phyloP scores from a whole-genome alignment of 78 protist species.

The Dictyostelium brefeldianum region DNA sequence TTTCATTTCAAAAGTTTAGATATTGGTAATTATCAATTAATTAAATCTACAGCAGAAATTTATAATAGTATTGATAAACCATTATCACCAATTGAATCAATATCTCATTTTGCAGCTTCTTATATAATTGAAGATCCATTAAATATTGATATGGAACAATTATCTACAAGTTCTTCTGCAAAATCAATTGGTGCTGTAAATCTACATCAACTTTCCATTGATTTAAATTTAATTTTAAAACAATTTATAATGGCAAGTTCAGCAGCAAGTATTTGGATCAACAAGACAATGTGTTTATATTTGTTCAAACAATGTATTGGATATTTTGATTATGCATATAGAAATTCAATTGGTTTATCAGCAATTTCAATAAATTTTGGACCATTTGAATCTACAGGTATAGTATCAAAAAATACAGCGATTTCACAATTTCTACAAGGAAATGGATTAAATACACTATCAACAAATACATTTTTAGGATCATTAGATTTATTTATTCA shows the following conservation, averaged over 20 bases:
- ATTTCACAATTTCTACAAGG: neutral
- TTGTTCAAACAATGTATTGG: conserved; percentile 81
- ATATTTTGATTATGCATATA: conserved; percentile 42
- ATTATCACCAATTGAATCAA: neutral
- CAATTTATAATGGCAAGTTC: conserved; percentile 74
- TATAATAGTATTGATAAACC: too few relatives aligned
- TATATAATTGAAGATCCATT: neutral
- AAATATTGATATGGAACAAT: neutral
- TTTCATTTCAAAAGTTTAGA: neutral
- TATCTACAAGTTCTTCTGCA: too few relatives aligned
- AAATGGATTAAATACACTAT: neutral
- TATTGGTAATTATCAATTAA: neutral
- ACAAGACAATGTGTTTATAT: conserved; percentile 75
- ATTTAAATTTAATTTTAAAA: neutral
- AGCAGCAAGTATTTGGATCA: conserved; percentile 16
- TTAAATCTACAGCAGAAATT: too few relatives aligned
- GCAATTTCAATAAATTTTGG: conserved; percentile 62
- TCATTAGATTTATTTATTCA: neutral
- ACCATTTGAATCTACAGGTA: conserved; percentile 30
- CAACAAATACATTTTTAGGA: neutral
- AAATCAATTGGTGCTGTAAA: conserved; percentile 77
- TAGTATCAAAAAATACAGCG: conserved; percentile 12
- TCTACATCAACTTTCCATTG: conserved; percentile 28
- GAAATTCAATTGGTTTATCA: conserved; percentile 36
- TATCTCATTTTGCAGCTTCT: neutral